These are phyloP conservation scores for Penicillium sp. DNA, from an alignment of 2,329 filamentous ascomycete species.

Conservation along the genomic window DNA sequence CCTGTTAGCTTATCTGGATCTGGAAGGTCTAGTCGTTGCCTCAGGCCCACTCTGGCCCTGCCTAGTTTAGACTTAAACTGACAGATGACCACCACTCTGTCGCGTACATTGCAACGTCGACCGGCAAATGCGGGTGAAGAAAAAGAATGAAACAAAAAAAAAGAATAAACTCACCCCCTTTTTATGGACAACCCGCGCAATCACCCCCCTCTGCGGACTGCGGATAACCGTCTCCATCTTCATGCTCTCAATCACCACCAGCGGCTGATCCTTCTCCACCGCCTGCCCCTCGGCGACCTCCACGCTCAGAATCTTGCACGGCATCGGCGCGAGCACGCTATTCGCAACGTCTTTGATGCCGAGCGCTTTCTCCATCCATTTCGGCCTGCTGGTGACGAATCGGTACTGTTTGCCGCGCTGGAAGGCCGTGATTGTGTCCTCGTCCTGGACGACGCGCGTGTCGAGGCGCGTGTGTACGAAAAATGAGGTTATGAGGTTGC, in stretches of 20 bases:
- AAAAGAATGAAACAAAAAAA: background rate
- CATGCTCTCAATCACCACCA: slow-evolving; percentile 91
- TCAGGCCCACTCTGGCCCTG: background rate
- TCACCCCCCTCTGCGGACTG: slow-evolving; percentile 67
- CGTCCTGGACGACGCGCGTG: slow-evolving; percentile 65
- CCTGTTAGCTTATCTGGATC: slow-evolving; percentile 12
- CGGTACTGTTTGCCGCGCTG: slow-evolving; percentile 60
- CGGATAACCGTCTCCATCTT: slow-evolving; percentile 86
- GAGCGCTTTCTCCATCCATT: slow-evolving; percentile 83
- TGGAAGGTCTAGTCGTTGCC: no score
- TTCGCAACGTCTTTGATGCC: slow-evolving; percentile 76
- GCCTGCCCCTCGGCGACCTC: slow-evolving; percentile 77
- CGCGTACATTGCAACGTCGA: no score
- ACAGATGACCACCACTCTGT: no score
- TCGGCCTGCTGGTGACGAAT: slow-evolving; percentile 56
- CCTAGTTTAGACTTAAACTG: no score
- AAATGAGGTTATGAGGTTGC: slow-evolving; percentile 62
- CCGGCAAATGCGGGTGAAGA: background rate
- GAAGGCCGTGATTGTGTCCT: slow-evolving; percentile 66
- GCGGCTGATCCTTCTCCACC: slow-evolving; percentile 78
- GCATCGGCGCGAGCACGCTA: slow-evolving; percentile 90
- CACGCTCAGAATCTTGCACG: slow-evolving; percentile 89
- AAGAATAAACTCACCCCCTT: slow-evolving; percentile 59
- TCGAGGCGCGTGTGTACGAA: slow-evolving; percentile 77
- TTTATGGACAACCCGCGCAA: slow-evolving; percentile 70